Evolutionary conservation across 2,329 filamentous ascomycete genomes (phyloP).

Genomic region (Grosmannia serpens): DNA sequence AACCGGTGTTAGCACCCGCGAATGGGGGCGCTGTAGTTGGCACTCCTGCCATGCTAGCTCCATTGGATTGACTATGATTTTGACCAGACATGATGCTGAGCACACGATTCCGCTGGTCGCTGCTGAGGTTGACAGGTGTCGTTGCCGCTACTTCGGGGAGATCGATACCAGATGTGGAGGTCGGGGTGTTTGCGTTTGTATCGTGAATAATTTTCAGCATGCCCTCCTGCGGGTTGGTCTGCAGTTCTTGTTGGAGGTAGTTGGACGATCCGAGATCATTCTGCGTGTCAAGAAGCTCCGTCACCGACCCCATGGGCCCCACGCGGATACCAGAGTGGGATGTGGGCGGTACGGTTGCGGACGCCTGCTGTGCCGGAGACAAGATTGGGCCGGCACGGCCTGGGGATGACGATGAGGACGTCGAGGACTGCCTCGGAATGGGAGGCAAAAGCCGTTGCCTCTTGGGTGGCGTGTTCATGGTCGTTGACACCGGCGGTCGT

Average conservation of each 20-base stretch:
- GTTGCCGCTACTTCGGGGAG: slow-evolving; percentile 46
- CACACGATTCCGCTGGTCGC: slow-evolving; percentile 47
- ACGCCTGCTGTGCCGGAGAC: not conserved
- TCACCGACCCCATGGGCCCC: slow-evolving; percentile 38
- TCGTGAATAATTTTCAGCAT: slow-evolving; percentile 58
- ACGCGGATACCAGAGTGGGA: not conserved
- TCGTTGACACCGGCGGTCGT: slow-evolving; percentile 23
- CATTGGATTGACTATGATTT: slow-evolving; percentile 14
- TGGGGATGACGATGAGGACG: not conserved
- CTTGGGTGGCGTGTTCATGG: slow-evolving; percentile 33
- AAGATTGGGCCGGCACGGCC: not conserved
- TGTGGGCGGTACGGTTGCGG: not conserved
- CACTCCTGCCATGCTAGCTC: not conserved
- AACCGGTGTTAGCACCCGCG: not conserved
- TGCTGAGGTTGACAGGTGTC: slow-evolving; percentile 40
- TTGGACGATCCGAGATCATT: slow-evolving; percentile 31
- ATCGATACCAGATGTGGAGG: slow-evolving; percentile 29
- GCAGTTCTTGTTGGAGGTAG: slow-evolving; percentile 43
- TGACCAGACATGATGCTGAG: slow-evolving; percentile 47
- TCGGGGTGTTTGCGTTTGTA: slow-evolving; percentile 41
- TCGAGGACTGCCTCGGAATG: slow-evolving; percentile 25
- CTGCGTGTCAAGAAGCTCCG: slow-evolving; percentile 46
- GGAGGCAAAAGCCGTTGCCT: slow-evolving; percentile 44
- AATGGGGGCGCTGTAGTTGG: not conserved
- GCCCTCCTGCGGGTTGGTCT: slow-evolving; percentile 45